Evolutionary conservation across 768 basidiomycete species (phyloP), one percentile per base, ranked within the genome.

Genomic region (Lactarius tabidus): DNA sequence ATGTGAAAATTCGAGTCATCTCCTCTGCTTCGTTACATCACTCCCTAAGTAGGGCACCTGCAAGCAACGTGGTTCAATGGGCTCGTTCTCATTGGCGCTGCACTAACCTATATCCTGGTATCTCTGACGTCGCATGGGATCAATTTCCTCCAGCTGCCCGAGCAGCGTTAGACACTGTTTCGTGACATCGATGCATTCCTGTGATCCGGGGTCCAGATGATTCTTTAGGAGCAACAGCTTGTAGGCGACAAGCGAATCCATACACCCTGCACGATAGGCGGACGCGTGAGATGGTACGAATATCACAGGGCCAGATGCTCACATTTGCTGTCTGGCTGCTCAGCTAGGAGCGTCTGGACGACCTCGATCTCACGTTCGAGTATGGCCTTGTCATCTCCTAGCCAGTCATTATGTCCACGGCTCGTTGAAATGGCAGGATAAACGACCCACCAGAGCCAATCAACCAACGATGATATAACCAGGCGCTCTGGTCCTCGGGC

Each of bases 401-500:
- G 10, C 20, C 15, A 39, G 39, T 45, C 6, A 12, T 52, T 36
- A 57, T 38, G n/a, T 28, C 12, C 1, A 26, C 26, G 17, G 12
- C 26, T 52, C 28, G 29, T 31, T 6, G 26, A 28, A 29, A 35
- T 10, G 33, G 41, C 12, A 35, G n/a, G n/a, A 48, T 17, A 23
- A 15, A 39, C 23, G 43, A 17, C 81, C 65, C 71, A 89, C 95
- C 89, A 67, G 83, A 75, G 9, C 93, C 93, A 59, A 98, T 84
- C 2, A 99, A 81, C 95, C 96, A 98, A n/a, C 95, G 85, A 72
- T 98, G 97, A 74, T 98, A 99, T 63, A 99, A 85, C 97, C 97
- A 99, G 1, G 92, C 93, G 66, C 93, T 94, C 75, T 98, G 96
- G 75, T 98, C 96, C 53, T 87, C 85, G 4, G 97, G 97, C 72